These are phyloP conservation scores for Candida sp. DNA, from an alignment of 1,139 yeast species.

Conservation along the genomic window DNA sequence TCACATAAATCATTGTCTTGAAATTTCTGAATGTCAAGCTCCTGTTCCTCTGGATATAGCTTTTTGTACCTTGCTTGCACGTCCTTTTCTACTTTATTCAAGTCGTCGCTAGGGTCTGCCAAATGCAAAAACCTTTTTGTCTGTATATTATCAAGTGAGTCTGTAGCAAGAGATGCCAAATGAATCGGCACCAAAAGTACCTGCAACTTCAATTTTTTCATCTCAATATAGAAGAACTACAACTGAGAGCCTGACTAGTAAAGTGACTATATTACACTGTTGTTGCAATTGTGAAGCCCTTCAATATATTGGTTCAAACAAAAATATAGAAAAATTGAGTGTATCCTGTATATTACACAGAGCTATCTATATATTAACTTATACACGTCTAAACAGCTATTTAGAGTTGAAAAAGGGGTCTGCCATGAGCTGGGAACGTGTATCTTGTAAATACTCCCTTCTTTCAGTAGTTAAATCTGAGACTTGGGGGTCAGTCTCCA, in stretches of 20 bases:
- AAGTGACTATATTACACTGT: too few species aligned
- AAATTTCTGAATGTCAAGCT: conserved; percentile 49
- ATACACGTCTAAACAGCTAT: not conserved
- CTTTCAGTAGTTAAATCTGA: not conserved
- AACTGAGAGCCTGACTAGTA: too few species aligned
- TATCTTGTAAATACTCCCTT: not conserved
- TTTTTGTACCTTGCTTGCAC: conserved; percentile 49
- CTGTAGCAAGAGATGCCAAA: conserved; percentile 14
- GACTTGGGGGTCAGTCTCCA: not conserved
- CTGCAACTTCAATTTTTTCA: conserved; percentile 35
- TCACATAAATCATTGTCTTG: conserved; percentile 70
- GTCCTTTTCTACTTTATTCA: conserved; percentile 43
- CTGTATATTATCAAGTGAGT: conserved; percentile 8
- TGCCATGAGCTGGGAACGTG: not conserved
- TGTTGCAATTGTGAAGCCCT: too few species aligned
- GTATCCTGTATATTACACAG: too few species aligned
- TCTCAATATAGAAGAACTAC: conserved; percentile 3
- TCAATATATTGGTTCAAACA: too few species aligned
- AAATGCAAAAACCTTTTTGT: conserved; percentile 59
- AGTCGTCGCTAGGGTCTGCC: conserved; percentile 41
- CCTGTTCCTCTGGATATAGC: conserved; percentile 60
- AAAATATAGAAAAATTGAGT: too few species aligned
- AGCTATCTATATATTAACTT: too few species aligned
- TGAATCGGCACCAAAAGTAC: conserved; percentile 34
- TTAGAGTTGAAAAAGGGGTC: not conserved